Evolutionary conservation across 148 eudicot genomes (phyloP), one percentile per base, ranked within the genome.

Genomic region (Camellia japonica): DNA sequence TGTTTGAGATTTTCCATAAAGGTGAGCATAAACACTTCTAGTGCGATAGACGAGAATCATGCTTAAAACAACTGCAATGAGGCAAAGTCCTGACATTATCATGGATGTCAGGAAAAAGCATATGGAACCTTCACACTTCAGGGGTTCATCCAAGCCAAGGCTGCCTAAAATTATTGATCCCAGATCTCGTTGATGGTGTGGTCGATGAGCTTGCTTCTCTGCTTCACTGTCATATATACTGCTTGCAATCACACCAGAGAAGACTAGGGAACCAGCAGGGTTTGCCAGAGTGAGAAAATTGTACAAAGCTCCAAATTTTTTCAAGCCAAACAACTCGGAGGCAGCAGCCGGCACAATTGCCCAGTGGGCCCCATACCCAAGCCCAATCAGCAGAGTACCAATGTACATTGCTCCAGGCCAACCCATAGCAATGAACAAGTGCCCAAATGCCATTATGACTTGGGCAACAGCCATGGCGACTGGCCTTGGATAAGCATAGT

Each of bases 321-420:
- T 94, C 79, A 94, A 79, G 46, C 99, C 99, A 83, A 97, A 97
- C 74, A 97, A 79, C 85, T 97, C 99, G 0, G 99, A 97, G 18
- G 94, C 95, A 43, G 98, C 84, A 70, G 99, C 98, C 0, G 99
- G 99, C 49, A 89, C 93, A 49, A 97, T 91, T 5, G 99, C 94
- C 98, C 99, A 97, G 81, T 97, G 98, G 18, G 98, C 97, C 16
- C 99, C 99, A 80, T 92, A 97, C 19, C 99, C 98, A 56, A 97
- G 99, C 54, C 99, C 99, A 4, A 91, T 93, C 79, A 97, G 80
- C 62, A 94, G 84, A 7, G 99, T 97, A 44, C 95, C 94, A n/a
- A 90, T 14, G 67, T 93, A 90, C 95, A 96, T 96, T 73, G 87
- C 90, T 14, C 95, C 98, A 0, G 97, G 91, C 95, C 91, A 91